Evolutionary conservation across 2,329 filamentous ascomycete species (phyloP).

Genomic region (Helotiales sp.): DNA sequence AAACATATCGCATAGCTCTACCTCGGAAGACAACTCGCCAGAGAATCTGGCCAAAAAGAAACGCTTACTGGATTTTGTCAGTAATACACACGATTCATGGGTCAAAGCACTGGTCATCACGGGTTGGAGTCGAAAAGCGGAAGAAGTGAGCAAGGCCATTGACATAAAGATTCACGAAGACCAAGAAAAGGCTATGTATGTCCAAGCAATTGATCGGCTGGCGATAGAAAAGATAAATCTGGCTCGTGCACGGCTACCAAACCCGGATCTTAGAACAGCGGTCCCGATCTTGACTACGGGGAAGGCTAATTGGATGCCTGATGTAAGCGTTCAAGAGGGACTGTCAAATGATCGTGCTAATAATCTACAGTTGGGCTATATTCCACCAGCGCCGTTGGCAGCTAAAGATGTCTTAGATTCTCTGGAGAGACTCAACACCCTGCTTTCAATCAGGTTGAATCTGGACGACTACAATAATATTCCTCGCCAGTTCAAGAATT

Average conservation of each 20-base stretch:
- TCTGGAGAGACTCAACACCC: constrained; percentile 78
- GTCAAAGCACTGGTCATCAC: constrained; percentile 89
- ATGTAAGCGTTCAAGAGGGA: constrained; percentile 51
- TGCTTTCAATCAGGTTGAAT: constrained; percentile 80
- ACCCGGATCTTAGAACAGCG: constrained; percentile 88
- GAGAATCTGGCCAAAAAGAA: constrained; percentile 78
- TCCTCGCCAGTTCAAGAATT: constrained; percentile 75
- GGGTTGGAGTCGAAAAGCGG: constrained; percentile 82
- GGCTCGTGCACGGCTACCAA: constrained; percentile 72
- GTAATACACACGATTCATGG: constrained; percentile 80
- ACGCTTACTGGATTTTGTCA: constrained; percentile 72
- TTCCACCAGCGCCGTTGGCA: constrained; percentile 70
- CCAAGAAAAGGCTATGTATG: constrained; percentile 60
- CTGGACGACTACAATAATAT: constrained; percentile 77
- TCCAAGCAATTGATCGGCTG: constrained; percentile 60
- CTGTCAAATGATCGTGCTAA: constrained; percentile 10
- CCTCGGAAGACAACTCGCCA: constrained; percentile 55
- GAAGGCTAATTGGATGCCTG: constrained; percentile 74
- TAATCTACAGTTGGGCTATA: constrained; percentile 65
- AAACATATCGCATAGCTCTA: constrained; percentile 42
- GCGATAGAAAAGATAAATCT: constrained; percentile 74
- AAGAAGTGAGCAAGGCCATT: constrained; percentile 82
- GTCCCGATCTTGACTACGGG: constrained; percentile 81
- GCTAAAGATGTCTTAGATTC: constrained; percentile 71
- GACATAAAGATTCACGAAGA: constrained; percentile 79